A percentile compares a stretch with the other conserved stretches of the same genome.
phyloP scores from a whole-genome alignment of 2,329 filamentous ascomycete species.

The Sphaerulina musiva region DNA sequence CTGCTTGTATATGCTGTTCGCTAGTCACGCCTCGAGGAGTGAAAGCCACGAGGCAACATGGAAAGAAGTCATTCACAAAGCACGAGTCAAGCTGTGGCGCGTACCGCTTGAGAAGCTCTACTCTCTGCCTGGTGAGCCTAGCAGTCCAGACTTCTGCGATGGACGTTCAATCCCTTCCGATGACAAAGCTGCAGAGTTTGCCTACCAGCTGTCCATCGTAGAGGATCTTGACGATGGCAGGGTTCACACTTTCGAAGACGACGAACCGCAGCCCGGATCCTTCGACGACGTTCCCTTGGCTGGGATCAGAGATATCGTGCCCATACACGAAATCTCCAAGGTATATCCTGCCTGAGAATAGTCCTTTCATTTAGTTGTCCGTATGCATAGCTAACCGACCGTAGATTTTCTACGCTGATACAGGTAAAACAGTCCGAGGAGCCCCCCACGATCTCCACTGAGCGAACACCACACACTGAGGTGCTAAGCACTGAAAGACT shows the following conservation, averaged over 20 bases:
- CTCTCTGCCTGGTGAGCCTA: constrained; percentile 33
- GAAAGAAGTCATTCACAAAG: constrained; percentile 96
- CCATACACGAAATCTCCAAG: constrained; percentile 72
- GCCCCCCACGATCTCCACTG: too few relatives aligned
- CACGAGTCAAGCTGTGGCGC: constrained; percentile 70
- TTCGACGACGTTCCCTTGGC: constrained; percentile 57
- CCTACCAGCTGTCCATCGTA: constrained; percentile 73
- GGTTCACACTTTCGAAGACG: constrained; percentile 60
- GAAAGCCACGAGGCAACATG: constrained; percentile 65
- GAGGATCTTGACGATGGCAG: constrained; percentile 73
- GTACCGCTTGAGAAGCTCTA: constrained; percentile 55
- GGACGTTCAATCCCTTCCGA: constrained; percentile 25
- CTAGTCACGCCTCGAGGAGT: constrained; percentile 60
- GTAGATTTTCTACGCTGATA: constrained; percentile 80
- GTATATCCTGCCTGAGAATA: background rate
- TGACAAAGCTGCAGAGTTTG: constrained; percentile 54
- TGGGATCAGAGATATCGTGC: constrained; percentile 60
- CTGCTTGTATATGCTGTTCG: constrained; percentile 92
- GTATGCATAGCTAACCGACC: background rate
- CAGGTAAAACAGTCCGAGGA: constrained; percentile 38
- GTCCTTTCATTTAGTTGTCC: background rate
- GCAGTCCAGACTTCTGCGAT: constrained; percentile 29
- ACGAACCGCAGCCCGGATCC: constrained; percentile 48
- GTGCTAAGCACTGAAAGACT: too few relatives aligned
- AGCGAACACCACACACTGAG: too few relatives aligned